Conservation (phyloP, 495 filamentous ascomycete genomes). For the Penicillium bovifimosum region DNA sequence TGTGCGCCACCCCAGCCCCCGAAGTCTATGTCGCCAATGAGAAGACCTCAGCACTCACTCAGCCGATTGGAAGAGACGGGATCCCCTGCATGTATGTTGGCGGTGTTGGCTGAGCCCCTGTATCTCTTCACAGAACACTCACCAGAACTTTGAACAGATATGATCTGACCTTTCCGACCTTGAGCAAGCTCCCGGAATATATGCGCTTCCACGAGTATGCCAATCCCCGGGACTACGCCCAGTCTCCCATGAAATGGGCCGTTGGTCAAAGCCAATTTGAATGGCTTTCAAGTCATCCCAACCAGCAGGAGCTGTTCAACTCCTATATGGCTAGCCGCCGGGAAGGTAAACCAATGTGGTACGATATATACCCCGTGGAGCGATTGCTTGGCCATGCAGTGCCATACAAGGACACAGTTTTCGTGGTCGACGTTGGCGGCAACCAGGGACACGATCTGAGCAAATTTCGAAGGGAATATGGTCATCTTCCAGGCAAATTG, state of each 20-base stretch:
- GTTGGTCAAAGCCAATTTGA: slow-evolving; percentile 40
- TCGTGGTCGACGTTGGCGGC: slow-evolving; percentile 40
- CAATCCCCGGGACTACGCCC: slow-evolving; percentile 30
- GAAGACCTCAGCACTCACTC: slow-evolving; percentile 29
- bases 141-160: slow-evolving; percentile 19
- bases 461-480: slow-evolving; percentile 19
- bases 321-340: slow-evolving; percentile 39
- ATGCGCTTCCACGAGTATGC: slow-evolving; percentile 25
- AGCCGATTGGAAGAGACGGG: slow-evolving; percentile 35
- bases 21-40: slow-evolving; percentile 29
- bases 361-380: slow-evolving; percentile 33
- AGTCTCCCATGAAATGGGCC: slow-evolving; percentile 36
- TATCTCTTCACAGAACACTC: neutral
- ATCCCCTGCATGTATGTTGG: slow-evolving; percentile 36
- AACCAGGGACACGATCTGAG: slow-evolving; percentile 38
- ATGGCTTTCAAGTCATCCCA: slow-evolving; percentile 28
- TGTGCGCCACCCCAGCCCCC: slow-evolving; percentile 20
- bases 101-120: neutral
- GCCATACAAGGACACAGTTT: slow-evolving; percentile 25
- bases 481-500: slow-evolving; percentile 19
- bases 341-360: slow-evolving; percentile 32
- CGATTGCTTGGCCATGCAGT: slow-evolving; percentile 15
- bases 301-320: slow-evolving; percentile 34
- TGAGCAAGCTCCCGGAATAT: slow-evolving; percentile 31
- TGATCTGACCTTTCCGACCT: slow-evolving; percentile 35